phyloP scores from a whole-genome alignment of 176 grass and related monocot species.

The Hyparrhenia diplandra region DNA sequence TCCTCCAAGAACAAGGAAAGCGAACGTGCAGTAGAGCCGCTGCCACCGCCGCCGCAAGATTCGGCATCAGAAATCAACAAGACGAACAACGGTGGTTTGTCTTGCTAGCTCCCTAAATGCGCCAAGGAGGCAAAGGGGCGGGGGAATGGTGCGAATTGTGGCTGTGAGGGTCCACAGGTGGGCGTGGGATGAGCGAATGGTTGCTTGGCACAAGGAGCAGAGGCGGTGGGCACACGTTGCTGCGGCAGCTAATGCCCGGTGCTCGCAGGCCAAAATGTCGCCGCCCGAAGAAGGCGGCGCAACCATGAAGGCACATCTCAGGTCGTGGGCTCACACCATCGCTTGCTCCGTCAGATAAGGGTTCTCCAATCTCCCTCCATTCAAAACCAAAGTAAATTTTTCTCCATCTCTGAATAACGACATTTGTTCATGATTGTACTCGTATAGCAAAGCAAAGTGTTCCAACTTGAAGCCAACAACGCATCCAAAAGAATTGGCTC shows the following conservation, averaged over 20 bases:
- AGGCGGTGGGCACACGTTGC: neutral
- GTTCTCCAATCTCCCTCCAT: conserved; percentile 23
- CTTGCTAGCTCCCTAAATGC: neutral
- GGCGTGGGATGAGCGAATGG: neutral
- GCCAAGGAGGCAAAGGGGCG: neutral
- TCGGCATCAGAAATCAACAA: neutral
- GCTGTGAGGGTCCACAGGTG: too few species aligned
- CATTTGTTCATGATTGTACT: neutral
- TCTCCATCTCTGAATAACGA: neutral
- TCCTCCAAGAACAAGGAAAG: neutral
- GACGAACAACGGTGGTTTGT: neutral
- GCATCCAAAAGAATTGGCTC: too few species aligned
- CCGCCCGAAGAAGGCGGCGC: conserved; percentile 3
- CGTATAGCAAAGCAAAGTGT: too few species aligned
- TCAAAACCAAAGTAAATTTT: neutral
- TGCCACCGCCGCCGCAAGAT: too few species aligned
- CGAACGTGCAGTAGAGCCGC: neutral
- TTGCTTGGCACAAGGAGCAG: conserved; percentile 3
- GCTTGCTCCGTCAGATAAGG: too few species aligned
- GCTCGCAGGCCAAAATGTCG: conserved; percentile 31
- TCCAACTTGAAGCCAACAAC: too few species aligned
- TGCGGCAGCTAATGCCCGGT: neutral
- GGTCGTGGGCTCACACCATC: too few species aligned
- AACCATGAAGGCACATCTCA: conserved; percentile 60
- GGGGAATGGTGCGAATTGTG: too few species aligned